Percentiles rank a stretch among this genome's conserved stretches.
Evolutionary conservation across 2,329 filamentous ascomycete species (phyloP).

Genomic region (Verticillium dahliae): DNA sequence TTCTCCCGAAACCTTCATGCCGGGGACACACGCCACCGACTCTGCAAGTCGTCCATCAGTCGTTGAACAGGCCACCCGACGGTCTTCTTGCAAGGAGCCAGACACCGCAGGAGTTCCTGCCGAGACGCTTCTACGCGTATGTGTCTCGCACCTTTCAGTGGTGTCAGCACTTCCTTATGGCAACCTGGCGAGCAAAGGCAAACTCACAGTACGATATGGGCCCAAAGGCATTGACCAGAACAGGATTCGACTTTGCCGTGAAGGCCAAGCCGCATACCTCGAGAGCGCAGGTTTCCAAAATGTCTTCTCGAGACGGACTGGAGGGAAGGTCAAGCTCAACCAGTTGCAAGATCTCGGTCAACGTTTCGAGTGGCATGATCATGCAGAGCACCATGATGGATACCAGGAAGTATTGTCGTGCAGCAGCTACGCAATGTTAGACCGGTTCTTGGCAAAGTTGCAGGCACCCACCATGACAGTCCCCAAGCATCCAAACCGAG

Average conservation of each 20-base stretch:
- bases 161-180: no score
- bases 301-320: conserved; percentile 7
- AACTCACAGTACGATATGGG: conserved; percentile 38
- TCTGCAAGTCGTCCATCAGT: conserved; percentile 22
- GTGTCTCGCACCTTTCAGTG: conserved; percentile 20
- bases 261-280: conserved; percentile 38
- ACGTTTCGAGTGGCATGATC: conserved; percentile 6
- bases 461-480: conserved; percentile 31
- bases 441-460: background rate
- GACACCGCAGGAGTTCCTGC: conserved; percentile 23
- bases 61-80: conserved; percentile 32
- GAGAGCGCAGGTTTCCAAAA: conserved; percentile 25
- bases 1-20: background rate
- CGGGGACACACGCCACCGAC: conserved; percentile 16
- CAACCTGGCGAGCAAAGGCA: background rate
- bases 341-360: conserved; percentile 5
- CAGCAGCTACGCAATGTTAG: conserved; percentile 23
- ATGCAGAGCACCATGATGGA: conserved; percentile 22
- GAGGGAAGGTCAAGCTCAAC: background rate
- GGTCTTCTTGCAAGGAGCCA: conserved; percentile 23
- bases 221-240: conserved; percentile 41
- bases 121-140: conserved; percentile 17
- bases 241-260: conserved; percentile 31
- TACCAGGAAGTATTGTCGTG: conserved; percentile 34
- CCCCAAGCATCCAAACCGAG: conserved; percentile 29